Base-by-base conservation (phyloP, 441 rosid species). In the Corymbia citriodora region DNA sequence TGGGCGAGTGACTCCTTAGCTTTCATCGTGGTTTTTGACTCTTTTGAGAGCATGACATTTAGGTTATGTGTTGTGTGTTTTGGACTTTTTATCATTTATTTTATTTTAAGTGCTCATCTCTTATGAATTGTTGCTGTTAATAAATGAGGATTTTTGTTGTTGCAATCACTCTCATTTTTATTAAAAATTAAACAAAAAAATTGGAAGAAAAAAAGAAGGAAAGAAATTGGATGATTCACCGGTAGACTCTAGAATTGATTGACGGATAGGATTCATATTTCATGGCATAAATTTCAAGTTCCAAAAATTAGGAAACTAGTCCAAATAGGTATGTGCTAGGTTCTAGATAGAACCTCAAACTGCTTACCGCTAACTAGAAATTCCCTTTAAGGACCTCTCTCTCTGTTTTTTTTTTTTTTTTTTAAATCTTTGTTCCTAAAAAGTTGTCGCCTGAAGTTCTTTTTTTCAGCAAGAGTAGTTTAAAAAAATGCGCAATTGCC, bases 161-260 rank as follows among this genome's bases (percentile, higher is more conserved):
- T n/a, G n/a, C 0, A 1, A 7, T 63, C 5, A 29, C 19, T 63
- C 33, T n/a, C 72, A 63, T 63, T 29, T 63, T 63, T 33, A 33
- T 63, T 63, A 33, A 63, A 63, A 63, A 63, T 63, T 4, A 29
- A 63, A 63, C 18, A 2, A 63, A 29, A 63, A 14, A 63, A 33
- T 33, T 5, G 1, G 6, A 1, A 5, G 0, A 1, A 3, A 27
- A 6, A 13, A 9, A 4, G 2, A 9, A 1, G 1, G 21, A 10
- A 10, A 57, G 29, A 59, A 59, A 59, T 59, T 1, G 0, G 6
- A 12, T 0, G 0, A 4, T 57, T 21, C 6, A 27, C 0, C 10
- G 0, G 10, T 59, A 59, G 63, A 4, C n/a, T 59, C 23, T 59
- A 14, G 63, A 23, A 9, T 3, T 3, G 2, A 57, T 57, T 59